Percentiles rank a stretch among this genome's conserved stretches.
Conservation (phyloP, 495 filamentous ascomycete species). For the Daldinia vernicosa region DNA sequence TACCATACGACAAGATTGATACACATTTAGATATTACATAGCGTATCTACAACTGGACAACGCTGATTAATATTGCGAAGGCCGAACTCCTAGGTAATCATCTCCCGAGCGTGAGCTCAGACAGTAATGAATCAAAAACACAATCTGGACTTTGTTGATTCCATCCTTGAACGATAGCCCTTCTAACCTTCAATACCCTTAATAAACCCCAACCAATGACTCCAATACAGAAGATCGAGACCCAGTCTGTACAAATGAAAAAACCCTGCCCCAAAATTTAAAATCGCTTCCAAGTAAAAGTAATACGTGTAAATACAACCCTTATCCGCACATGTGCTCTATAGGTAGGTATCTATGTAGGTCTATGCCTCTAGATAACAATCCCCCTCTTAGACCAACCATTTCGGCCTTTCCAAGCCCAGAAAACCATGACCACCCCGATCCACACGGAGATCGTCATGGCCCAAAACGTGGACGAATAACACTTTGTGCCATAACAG, state of each 20-base stretch:
- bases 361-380: slow-evolving; percentile 60
- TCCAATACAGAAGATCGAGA: background rate
- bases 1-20: background rate
- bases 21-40: background rate
- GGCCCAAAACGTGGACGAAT: slow-evolving; percentile 79
- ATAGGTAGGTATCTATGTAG: background rate
- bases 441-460: slow-evolving; percentile 80
- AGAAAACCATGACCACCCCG: slow-evolving; percentile 74
- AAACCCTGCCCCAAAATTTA: background rate
- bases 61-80: background rate
- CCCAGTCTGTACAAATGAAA: slow-evolving; percentile 13
- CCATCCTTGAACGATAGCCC: background rate
- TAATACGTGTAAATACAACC: slow-evolving; percentile 3
- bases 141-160: background rate
- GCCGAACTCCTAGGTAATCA: background rate
- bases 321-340: slow-evolving; percentile 3
- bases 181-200: background rate
- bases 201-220: background rate
- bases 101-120: background rate
- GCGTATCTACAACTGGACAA: background rate
- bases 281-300: slow-evolving; percentile 12
- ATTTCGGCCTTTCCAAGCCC: slow-evolving; percentile 79
- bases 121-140: background rate
- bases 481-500: slow-evolving; percentile 82
- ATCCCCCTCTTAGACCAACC: slow-evolving; percentile 84